phyloP scores from a whole-genome alignment of 2,329 filamentous ascomycete species.

The Fusarium guadeloupense region DNA sequence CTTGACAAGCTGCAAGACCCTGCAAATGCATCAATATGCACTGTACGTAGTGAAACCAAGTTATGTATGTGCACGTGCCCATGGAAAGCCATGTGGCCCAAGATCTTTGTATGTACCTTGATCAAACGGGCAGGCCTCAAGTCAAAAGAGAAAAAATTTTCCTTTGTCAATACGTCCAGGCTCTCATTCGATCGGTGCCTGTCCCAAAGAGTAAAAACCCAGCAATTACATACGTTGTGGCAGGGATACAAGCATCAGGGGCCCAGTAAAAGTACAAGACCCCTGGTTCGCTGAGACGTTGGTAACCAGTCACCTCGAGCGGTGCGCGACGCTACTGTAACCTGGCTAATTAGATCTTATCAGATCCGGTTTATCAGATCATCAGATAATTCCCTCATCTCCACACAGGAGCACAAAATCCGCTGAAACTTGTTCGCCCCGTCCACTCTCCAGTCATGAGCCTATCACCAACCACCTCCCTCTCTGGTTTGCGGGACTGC shows the following conservation, averaged over 20 bases:
- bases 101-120: not conserved
- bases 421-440: slow-evolving; percentile 14
- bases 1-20: not conserved
- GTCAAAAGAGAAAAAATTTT: slow-evolving; percentile 24
- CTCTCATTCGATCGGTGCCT: slow-evolving; percentile 30
- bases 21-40: slow-evolving; percentile 2
- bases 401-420: slow-evolving; percentile 39
- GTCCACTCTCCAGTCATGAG: slow-evolving; percentile 27
- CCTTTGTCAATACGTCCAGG: slow-evolving; percentile 2
- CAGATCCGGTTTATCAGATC: slow-evolving; percentile 63
- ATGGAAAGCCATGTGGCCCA: not conserved
- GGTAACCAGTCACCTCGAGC: slow-evolving; percentile 38
- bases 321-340: slow-evolving; percentile 34
- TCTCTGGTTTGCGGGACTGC: slow-evolving; percentile 16
- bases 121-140: not conserved
- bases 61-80: not conserved
- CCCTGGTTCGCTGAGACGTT: slow-evolving; percentile 23
- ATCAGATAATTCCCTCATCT: slow-evolving; percentile 61
- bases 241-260: slow-evolving; percentile 21
- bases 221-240: slow-evolving; percentile 2
- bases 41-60: not conserved
- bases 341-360: slow-evolving; percentile 50
- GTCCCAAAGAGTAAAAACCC: slow-evolving; percentile 14
- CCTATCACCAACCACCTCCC: slow-evolving; percentile 3
- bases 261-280: slow-evolving; percentile 16